Conservation (phyloP, 495 filamentous ascomycete genomes). For the Talaromyces thailandensis region DNA sequence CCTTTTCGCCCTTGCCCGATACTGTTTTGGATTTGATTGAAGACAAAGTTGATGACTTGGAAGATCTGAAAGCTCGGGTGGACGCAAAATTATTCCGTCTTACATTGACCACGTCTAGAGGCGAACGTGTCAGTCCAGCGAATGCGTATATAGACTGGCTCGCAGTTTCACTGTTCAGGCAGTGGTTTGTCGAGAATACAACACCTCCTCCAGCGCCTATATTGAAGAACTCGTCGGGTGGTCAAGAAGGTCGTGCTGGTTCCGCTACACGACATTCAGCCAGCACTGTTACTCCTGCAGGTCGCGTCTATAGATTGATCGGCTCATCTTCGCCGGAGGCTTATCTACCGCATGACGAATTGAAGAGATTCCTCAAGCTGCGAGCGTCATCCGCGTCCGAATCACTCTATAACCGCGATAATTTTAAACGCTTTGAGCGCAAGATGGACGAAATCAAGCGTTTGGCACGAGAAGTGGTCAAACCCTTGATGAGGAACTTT, state of each 20-base stretch:
- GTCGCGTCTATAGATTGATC: constrained; percentile 64
- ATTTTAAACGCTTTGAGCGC: constrained; percentile 71
- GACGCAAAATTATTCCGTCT: constrained; percentile 75
- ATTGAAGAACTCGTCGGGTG: constrained; percentile 26
- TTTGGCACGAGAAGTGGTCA: constrained; percentile 72
- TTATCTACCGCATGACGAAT: constrained; percentile 76
- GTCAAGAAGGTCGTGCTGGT: constrained; percentile 11
- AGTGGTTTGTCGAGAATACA: constrained; percentile 85
- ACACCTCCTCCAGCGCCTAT: constrained; percentile 53
- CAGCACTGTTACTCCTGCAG: constrained; percentile 23
- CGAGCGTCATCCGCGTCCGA: constrained; percentile 35
- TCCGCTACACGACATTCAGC: constrained; percentile 5
- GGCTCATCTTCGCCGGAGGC: constrained; percentile 45
- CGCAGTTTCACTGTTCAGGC: constrained; percentile 72
- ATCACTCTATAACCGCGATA: constrained; percentile 66
- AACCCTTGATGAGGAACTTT: constrained; percentile 75
- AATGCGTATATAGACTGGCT: constrained; percentile 84
- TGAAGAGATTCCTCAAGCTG: constrained; percentile 78
- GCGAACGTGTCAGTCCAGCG: constrained; percentile 68
- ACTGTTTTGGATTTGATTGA: constrained; percentile 78
- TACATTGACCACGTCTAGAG: constrained; percentile 65
- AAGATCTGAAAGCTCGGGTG: constrained; percentile 55
- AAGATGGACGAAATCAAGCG: constrained; percentile 80
- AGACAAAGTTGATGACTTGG: constrained; percentile 79
- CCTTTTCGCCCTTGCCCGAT: constrained; percentile 50